These are phyloP conservation scores for Leptomonas pyrrhocoris DNA, from an alignment of 208 protist genomes.

Conservation along the genomic window DNA sequence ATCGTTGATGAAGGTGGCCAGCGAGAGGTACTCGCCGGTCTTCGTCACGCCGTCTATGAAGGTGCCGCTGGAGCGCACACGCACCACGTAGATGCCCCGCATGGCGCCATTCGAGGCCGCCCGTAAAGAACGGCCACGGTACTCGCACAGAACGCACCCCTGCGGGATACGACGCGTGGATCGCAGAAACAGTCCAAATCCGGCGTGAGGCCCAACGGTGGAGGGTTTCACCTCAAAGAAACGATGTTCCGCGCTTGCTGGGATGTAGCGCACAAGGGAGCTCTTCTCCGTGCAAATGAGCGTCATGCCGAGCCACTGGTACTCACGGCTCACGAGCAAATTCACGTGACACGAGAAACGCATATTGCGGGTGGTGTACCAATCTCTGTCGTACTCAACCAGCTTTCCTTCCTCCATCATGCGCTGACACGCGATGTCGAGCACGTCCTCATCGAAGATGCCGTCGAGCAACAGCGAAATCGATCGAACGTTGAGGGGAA, in stretches of 20 bases:
- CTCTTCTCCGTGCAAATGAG: slow-evolving; percentile 47
- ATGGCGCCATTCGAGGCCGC: slow-evolving; percentile 27
- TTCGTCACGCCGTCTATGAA: slow-evolving; percentile 80
- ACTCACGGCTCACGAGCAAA: slow-evolving; percentile 73
- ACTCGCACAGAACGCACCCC: slow-evolving; percentile 85
- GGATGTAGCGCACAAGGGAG: slow-evolving; percentile 71
- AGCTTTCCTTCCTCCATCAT: slow-evolving; percentile 72
- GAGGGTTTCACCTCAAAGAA: slow-evolving; percentile 81
- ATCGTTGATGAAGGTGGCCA: slow-evolving; percentile 91
- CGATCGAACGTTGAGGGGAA: slow-evolving; percentile 53
- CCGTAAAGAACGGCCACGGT: slow-evolving; percentile 54
- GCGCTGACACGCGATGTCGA: slow-evolving; percentile 56
- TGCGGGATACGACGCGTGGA: slow-evolving; percentile 60
- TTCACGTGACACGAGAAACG: slow-evolving; percentile 43
- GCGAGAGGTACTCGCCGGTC: slow-evolving; percentile 67
- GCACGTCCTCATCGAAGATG: slow-evolving; percentile 60
- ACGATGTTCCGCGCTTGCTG: slow-evolving; percentile 64
- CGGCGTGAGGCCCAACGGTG: slow-evolving; percentile 55
- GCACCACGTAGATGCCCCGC: slow-evolving; percentile 75
- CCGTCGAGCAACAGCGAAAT: slow-evolving; percentile 57
- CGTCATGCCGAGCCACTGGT: slow-evolving; percentile 83
- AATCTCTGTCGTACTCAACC: slow-evolving; percentile 49
- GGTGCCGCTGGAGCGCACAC: slow-evolving; percentile 50
- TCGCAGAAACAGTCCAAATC: slow-evolving; percentile 84
- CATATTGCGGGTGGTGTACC: slow-evolving; percentile 63